Base-by-base conservation (phyloP, 257 asterid genomes). In the Galeopsis tetrahit region DNA sequence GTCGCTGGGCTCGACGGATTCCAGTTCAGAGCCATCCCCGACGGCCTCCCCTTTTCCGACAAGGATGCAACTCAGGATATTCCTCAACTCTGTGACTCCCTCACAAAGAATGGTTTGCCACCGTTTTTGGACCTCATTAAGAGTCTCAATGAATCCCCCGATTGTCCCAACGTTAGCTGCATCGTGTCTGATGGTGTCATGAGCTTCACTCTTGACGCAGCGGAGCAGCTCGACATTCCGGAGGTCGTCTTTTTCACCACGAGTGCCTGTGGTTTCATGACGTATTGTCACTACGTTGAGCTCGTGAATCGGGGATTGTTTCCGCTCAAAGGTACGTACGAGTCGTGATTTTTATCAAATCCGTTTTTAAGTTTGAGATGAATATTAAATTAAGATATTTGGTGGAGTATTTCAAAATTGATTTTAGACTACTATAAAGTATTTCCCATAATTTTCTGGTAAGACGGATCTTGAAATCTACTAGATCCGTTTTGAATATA, bases 151-250 rank as follows among this genome's bases (percentile, higher is more conserved):
- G 82, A 55, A 0, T 82, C 85, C 0, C 49, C 86, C 1, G 79
- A 78, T 44, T 77, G 77, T 21, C 96, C 96, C 2, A 7, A 35
- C 3, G 93, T 89, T 4, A 78, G 65, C 17, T 89, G 96, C 68
- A 85, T 89, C 34, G 87, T 87, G 14, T 82, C 96, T 21, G 96
- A 89, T 68, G 93, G 91, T 4, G 87, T 40, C 33, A 89, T 84
- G 93, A 87, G 88, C 79, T 87, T 89, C 75, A 85, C 93, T 0
- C 83, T 89, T 8, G 82, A 84, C 33, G 93, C 93, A 5, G 88
- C 96, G 1, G 93, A 83, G 44, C 49, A 68, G 70, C 80, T 89
- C 17, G 67, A 52, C 2, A 85, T 89, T 21, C 96, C 93, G n/a
- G 93, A 84, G 81, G 87, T 75, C 0, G 88, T 85, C 11, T 85